These are phyloP conservation scores for Ascosphaera aggregata DNA, from an alignment of 2,329 filamentous ascomycete species.

Conservation along the genomic window DNA sequence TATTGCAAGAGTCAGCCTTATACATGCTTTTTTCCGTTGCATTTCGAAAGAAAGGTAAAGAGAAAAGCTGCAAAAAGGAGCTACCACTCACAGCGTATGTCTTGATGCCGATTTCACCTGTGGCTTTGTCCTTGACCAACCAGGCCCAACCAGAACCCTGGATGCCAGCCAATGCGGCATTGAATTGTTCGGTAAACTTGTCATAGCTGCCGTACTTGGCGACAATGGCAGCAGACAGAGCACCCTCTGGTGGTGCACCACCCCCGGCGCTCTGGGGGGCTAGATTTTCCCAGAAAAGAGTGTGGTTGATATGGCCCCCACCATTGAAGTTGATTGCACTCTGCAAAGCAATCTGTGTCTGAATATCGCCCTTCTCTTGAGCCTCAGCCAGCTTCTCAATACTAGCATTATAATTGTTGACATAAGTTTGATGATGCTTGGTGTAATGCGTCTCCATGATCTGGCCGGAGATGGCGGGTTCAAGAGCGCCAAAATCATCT, in stretches of 20 bases:
- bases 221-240: constrained; percentile 34
- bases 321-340: constrained; percentile 41
- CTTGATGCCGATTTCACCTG: constrained; percentile 31
- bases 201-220: constrained; percentile 34
- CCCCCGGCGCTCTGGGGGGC: constrained; percentile 37
- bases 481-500: constrained; percentile 96
- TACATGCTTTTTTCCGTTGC: too few species aligned
- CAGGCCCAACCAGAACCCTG: constrained; percentile 43
- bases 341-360: constrained; percentile 34
- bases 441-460: constrained; percentile 95
- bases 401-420: constrained; percentile 67
- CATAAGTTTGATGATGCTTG: constrained; percentile 88
- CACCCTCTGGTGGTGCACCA: constrained; percentile 36
- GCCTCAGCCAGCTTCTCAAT: constrained; percentile 44
- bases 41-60: neutral
- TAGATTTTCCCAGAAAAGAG: constrained; percentile 44
- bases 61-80: neutral
- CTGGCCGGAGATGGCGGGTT: constrained; percentile 59
- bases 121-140: constrained; percentile 38
- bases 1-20: constrained; percentile 7
- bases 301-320: constrained; percentile 39
- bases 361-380: constrained; percentile 28
- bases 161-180: constrained; percentile 37
- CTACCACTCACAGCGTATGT: constrained; percentile 34
- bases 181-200: constrained; percentile 38